Conservation (phyloP, 2,329 filamentous ascomycete species). For the Sclerotinia minor region DNA sequence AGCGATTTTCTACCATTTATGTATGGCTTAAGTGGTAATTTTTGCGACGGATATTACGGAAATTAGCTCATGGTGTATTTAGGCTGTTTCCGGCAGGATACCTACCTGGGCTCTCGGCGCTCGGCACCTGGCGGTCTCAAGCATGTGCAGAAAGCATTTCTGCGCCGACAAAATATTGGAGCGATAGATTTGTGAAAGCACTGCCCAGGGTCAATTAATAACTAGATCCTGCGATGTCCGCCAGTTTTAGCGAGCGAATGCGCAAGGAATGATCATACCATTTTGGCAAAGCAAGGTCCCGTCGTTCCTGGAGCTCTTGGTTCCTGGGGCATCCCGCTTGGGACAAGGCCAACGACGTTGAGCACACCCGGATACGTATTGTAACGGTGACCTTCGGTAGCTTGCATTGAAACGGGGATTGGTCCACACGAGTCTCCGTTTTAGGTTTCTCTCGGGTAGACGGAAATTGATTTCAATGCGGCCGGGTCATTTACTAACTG, state of each 20-base stretch:
- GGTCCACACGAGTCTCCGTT: background rate
- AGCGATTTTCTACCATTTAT: background rate
- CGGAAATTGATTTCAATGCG: background rate
- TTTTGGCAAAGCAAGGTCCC: background rate
- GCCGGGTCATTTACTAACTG: background rate
- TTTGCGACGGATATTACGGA: slow-evolving; percentile 1
- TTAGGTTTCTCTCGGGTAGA: background rate
- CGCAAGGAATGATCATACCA: background rate
- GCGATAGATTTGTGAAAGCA: background rate
- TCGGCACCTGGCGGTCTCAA: background rate
- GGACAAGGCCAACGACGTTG: background rate
- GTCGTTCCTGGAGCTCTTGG: background rate
- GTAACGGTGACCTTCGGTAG: background rate
- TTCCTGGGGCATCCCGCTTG: background rate
- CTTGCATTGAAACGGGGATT: background rate
- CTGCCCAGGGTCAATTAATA: background rate
- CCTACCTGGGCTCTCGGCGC: background rate
- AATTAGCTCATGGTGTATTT: background rate
- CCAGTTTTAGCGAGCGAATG: background rate
- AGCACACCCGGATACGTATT: background rate
- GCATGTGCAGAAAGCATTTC: background rate
- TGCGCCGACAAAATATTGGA: background rate
- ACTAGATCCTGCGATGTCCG: background rate
- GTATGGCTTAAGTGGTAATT: background rate
- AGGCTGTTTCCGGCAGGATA: background rate